phyloP scores from a whole-genome alignment of 2,329 filamentous ascomycete genomes.

The Triangularia verruculosa region DNA sequence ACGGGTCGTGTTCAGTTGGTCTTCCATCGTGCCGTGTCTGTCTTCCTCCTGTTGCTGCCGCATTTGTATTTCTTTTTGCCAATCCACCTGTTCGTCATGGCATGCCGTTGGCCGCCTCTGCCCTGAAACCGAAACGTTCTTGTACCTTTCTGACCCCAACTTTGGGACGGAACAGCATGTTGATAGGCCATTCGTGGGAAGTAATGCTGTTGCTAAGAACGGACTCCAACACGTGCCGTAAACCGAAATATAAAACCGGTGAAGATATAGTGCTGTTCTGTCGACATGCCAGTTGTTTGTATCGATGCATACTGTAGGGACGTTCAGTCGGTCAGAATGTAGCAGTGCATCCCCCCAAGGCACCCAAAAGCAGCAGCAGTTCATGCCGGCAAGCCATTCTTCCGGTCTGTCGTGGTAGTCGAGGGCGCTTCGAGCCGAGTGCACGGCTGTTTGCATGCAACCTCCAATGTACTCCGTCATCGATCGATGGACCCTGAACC shows the following conservation, averaged over 20 bases:
- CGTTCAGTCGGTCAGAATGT: neutral
- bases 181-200: neutral
- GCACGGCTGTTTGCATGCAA: neutral
- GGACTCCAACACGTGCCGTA: neutral
- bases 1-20: too few relatives aligned
- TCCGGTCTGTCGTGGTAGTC: neutral
- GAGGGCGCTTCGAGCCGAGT: neutral
- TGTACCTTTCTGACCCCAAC: neutral
- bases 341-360: neutral
- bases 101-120: neutral
- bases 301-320: neutral
- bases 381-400: conserved; percentile 11
- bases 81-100: neutral
- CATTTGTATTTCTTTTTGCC: neutral
- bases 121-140: neutral
- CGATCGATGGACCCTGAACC: neutral
- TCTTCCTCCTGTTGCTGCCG: too few relatives aligned
- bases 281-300: neutral
- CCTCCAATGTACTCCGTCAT: neutral
- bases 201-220: neutral
- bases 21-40: neutral
- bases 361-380: conserved; percentile 6
- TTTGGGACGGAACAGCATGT: neutral
- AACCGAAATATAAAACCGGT: neutral
- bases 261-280: neutral